Conservation (phyloP, 2,329 filamentous ascomycete species). For the Westerdykella ornata region DNA sequence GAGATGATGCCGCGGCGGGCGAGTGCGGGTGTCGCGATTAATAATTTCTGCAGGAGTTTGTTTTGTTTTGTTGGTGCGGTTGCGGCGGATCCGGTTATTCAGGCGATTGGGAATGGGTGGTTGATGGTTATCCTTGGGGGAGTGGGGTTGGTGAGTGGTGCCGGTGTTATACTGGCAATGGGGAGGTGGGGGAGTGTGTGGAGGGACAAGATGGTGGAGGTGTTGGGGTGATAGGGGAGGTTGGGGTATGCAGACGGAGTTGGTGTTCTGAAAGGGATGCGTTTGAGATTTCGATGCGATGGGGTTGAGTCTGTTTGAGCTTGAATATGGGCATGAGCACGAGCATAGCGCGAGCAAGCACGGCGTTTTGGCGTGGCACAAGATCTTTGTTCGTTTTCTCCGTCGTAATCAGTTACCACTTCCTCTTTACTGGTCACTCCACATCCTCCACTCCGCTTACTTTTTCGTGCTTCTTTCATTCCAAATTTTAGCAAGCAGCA, state of each 20-base stretch:
- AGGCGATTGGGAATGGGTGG: slow-evolving; percentile 37
- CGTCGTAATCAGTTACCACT: no score
- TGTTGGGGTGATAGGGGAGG: slow-evolving; percentile 5
- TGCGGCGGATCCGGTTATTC: slow-evolving; percentile 31
- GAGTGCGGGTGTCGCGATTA: slow-evolving; percentile 34
- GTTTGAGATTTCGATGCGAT: neutral
- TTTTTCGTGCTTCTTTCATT: no score
- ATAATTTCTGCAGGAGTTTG: slow-evolving; percentile 38
- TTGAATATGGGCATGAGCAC: no score
- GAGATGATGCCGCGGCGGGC: slow-evolving; percentile 37
- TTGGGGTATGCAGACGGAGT: neutral
- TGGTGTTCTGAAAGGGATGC: neutral
- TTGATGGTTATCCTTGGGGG: slow-evolving; percentile 41
- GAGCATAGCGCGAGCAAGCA: no score
- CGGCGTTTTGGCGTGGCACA: no score
- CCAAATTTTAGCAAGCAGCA: no score
- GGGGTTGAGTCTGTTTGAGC: neutral
- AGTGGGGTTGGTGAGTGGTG: slow-evolving; percentile 49
- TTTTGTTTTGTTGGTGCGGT: slow-evolving; percentile 34
- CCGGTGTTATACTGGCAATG: slow-evolving; percentile 54
- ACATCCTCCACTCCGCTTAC: no score
- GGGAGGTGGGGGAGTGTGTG: slow-evolving; percentile 54
- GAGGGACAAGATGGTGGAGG: slow-evolving; percentile 55
- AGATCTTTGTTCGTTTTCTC: no score
- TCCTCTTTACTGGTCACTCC: no score